A percentile compares a stretch with the other conserved stretches of the same genome.
Evolutionary conservation across 805 yeast genomes (phyloP).

Genomic region (Starmerella sp.): DNA sequence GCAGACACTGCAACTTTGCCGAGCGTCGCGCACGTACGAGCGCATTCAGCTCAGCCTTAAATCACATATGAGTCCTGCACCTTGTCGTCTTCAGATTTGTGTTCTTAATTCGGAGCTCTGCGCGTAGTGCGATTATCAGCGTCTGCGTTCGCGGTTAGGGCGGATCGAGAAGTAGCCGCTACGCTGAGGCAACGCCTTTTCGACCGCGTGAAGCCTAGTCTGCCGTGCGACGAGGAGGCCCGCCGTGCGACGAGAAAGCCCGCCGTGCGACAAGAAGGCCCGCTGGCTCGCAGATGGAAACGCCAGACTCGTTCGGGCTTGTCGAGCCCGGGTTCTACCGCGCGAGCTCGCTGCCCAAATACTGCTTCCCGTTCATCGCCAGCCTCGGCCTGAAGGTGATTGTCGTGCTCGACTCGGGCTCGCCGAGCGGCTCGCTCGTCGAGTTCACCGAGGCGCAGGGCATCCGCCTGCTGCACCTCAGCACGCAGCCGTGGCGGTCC

Average conservation of each 20-base stretch:
- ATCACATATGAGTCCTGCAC: too few relatives aligned
- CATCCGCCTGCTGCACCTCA: slow-evolving; percentile 29
- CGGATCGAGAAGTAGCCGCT: background rate
- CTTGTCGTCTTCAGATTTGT: too few relatives aligned
- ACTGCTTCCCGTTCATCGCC: slow-evolving; percentile 52
- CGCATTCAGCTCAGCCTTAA: too few relatives aligned
- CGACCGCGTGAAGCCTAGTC: too few relatives aligned
- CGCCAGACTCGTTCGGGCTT: slow-evolving; percentile 82
- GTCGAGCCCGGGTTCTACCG: slow-evolving; percentile 83
- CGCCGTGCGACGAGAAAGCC: too few relatives aligned
- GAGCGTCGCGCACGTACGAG: too few relatives aligned
- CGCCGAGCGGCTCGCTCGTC: slow-evolving; percentile 61
- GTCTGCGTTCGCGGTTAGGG: background rate
- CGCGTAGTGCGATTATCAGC: background rate
- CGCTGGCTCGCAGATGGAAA: slow-evolving; percentile 11
- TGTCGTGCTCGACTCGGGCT: slow-evolving; percentile 70
- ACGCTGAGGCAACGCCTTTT: too few relatives aligned
- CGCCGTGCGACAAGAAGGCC: background rate
- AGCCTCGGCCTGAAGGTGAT: slow-evolving; percentile 60
- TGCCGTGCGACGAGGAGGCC: too few relatives aligned
- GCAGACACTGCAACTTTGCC: too few relatives aligned
- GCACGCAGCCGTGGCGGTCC: slow-evolving; percentile 32
- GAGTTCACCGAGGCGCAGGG: slow-evolving; percentile 44
- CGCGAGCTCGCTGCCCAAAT: slow-evolving; percentile 38
- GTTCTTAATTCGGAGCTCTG: too few relatives aligned